These are phyloP conservation scores for Collybia mongolica DNA, from an alignment of 768 basidiomycete genomes.

Conservation along the genomic window DNA sequence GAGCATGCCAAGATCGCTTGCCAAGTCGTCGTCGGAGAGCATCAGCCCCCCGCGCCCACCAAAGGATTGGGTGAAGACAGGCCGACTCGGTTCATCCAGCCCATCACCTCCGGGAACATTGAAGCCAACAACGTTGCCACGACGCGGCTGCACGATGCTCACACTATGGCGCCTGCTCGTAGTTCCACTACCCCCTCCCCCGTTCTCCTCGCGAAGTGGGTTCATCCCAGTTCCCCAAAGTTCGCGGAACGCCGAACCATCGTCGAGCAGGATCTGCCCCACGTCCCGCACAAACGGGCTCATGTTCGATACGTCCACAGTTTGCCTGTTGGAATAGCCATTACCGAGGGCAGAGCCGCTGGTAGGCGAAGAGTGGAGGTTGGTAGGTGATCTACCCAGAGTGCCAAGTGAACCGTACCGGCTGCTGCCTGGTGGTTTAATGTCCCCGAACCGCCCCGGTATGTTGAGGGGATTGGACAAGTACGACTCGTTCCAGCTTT, in stretches of 20 bases:
- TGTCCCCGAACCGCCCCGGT: conserved; percentile 56
- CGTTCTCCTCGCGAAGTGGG: conserved; percentile 61
- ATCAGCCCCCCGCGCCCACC: conserved; percentile 58
- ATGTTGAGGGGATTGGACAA: conserved; percentile 61
- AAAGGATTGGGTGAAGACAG: conserved; percentile 27
- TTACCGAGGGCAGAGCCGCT: conserved; percentile 40
- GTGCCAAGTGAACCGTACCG: conserved; percentile 65
- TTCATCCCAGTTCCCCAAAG: conserved; percentile 69
- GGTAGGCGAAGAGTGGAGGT: conserved; percentile 46
- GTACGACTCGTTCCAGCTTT: conserved; percentile 61
- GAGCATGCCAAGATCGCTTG: conserved; percentile 64
- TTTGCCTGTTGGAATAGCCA: conserved; percentile 43
- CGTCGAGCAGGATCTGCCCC: conserved; percentile 72
- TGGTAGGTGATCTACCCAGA: conserved; percentile 54
- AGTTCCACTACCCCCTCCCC: conserved; percentile 69
- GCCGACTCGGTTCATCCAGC: conserved; percentile 29
- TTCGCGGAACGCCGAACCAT: conserved; percentile 69
- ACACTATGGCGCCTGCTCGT: conserved; percentile 84
- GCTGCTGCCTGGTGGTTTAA: conserved; percentile 59
- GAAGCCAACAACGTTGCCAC: conserved; percentile 68
- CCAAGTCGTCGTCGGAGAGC: conserved; percentile 80
- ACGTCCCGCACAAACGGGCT: conserved; percentile 86
- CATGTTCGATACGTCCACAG: conserved; percentile 68
- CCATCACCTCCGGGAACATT: conserved; percentile 51
- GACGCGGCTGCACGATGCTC: conserved; percentile 74